Evolutionary conservation across 169 alveolate genomes (phyloP).

Genomic region (Perkinsus chesapeaki): DNA sequence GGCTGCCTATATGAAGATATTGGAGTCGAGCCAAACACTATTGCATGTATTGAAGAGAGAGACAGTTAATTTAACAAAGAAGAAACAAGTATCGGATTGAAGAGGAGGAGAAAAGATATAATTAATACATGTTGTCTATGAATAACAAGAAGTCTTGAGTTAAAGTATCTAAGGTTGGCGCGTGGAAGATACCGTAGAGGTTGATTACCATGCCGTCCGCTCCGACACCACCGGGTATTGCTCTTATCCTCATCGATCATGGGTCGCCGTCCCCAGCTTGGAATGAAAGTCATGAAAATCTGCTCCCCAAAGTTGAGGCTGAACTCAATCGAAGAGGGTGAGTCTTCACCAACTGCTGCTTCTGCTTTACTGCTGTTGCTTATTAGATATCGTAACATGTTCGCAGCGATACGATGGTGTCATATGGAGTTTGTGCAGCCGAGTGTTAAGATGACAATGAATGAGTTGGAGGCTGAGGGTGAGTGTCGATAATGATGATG

Average conservation of each 20-base stretch:
- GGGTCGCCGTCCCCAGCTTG: neutral
- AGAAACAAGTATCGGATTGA: constrained; percentile 36
- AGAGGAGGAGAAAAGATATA: no score
- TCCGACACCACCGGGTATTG: neutral
- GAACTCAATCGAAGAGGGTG: neutral
- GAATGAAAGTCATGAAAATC: neutral
- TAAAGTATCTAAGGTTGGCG: neutral
- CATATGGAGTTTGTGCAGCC: neutral
- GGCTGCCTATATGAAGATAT: constrained; percentile 56
- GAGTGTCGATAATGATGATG: neutral
- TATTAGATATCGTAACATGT: neutral
- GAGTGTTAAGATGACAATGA: neutral
- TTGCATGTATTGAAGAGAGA: constrained; percentile 79
- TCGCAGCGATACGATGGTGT: neutral
- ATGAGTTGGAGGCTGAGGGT: neutral
- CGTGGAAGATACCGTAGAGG: neutral
- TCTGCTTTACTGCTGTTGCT: neutral
- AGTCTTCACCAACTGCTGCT: neutral
- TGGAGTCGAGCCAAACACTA: constrained; percentile 82
- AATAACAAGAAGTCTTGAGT: neutral
- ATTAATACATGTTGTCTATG: neutral
- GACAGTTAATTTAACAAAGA: constrained; percentile 55
- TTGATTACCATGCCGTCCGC: neutral
- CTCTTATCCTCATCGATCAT: neutral
- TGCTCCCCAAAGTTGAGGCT: neutral